Evolutionary conservation across 2,329 filamentous ascomycete genomes (phyloP).

Genomic region (Cyphellophora europaea): DNA sequence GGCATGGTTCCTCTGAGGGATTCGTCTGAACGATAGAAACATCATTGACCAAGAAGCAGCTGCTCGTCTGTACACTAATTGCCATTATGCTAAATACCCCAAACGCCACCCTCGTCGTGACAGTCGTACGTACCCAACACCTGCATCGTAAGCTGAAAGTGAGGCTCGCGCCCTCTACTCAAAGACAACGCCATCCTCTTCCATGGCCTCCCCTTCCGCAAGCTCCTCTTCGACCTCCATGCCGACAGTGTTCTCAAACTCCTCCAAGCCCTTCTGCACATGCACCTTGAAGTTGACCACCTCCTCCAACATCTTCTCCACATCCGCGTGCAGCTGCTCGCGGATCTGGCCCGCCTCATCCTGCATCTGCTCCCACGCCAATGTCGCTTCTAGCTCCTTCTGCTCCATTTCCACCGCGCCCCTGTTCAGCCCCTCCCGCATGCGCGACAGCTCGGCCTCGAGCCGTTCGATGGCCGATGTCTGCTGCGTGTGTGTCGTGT

Average conservation of each 20-base stretch:
- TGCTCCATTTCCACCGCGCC: slow-evolving; percentile 39
- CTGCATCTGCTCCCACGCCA: slow-evolving; percentile 19
- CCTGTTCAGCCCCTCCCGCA: slow-evolving; percentile 19
- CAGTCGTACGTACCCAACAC: too few relatives aligned
- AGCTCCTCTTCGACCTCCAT: slow-evolving; percentile 81
- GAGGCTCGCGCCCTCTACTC: too few relatives aligned
- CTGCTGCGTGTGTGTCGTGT: slow-evolving; percentile 75
- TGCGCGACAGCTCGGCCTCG: slow-evolving; percentile 80
- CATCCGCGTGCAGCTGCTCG: slow-evolving; percentile 96
- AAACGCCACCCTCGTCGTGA: too few relatives aligned
- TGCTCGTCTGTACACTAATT: too few relatives aligned
- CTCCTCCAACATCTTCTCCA: slow-evolving; percentile 92
- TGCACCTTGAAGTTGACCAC: slow-evolving; percentile 99
- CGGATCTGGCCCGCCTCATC: slow-evolving; percentile 41
- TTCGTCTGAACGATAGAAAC: too few relatives aligned
- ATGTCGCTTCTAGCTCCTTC: slow-evolving; percentile 46
- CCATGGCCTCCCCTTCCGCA: slow-evolving; percentile 4
- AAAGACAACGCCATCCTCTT: not conserved
- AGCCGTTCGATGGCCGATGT: slow-evolving; percentile 97
- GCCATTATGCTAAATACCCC: too few relatives aligned
- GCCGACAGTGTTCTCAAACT: slow-evolving; percentile 87
- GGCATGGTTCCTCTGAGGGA: too few relatives aligned
- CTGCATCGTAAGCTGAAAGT: too few relatives aligned
- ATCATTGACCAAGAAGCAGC: too few relatives aligned
- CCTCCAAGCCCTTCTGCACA: slow-evolving; percentile 82